phyloP scores from a whole-genome alignment of 148 eudicot genomes.

The Mesembryanthemum crystallinum region DNA sequence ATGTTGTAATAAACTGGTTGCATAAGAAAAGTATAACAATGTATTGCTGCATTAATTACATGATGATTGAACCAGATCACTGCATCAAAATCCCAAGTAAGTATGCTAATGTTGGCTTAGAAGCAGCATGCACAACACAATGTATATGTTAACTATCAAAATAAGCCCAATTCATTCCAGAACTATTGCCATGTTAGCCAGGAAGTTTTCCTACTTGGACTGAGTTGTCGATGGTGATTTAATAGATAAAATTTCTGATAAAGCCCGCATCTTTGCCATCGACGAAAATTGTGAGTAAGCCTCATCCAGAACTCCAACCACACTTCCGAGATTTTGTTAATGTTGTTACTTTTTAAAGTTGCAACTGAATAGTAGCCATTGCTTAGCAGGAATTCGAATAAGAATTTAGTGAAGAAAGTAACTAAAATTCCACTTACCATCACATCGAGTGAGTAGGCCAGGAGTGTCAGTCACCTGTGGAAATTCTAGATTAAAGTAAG shows the following conservation, averaged over 20 bases:
- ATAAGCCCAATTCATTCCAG: neutral
- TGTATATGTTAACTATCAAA: neutral
- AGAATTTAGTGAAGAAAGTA: neutral
- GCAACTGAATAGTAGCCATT: neutral
- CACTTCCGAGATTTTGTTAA: neutral
- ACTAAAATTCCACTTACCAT: conserved; percentile 53
- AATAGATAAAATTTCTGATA: too few relatives aligned
- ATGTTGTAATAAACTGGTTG: neutral
- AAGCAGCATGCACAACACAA: too few relatives aligned
- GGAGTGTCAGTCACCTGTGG: conserved; percentile 97
- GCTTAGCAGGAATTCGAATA: neutral
- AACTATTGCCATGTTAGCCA: neutral
- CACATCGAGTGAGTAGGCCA: conserved; percentile 71
- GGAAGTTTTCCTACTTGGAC: too few relatives aligned
- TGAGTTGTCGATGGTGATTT: too few relatives aligned
- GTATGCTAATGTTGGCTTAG: neutral
- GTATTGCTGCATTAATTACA: neutral
- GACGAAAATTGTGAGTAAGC: neutral
- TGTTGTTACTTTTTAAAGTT: neutral
- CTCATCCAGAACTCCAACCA: neutral
- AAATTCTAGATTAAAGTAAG: conserved; percentile 7
- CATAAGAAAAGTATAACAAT: neutral
- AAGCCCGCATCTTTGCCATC: neutral
- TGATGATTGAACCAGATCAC: neutral
- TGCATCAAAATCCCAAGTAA: neutral